A percentile compares a stretch with the other conserved stretches of the same genome.
These are phyloP conservation scores for Rosellinia necatrix DNA, from an alignment of 2,329 filamentous ascomycete genomes.

Conservation along the genomic window DNA sequence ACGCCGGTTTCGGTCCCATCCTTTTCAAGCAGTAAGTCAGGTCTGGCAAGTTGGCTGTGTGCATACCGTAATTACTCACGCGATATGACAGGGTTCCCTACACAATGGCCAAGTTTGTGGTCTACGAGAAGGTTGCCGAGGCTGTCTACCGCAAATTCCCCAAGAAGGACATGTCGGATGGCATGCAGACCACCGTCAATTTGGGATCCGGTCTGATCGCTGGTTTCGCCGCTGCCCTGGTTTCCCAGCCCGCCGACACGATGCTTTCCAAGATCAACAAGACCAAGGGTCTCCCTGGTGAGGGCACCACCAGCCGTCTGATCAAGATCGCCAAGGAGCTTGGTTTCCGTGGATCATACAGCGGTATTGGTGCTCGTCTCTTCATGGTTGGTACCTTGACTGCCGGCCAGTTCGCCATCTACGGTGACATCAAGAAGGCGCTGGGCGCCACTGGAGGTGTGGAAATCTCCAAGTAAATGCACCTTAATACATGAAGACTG, in stretches of 20 bases:
- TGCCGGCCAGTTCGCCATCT: slow-evolving; percentile 76
- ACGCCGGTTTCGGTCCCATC: slow-evolving; percentile 75
- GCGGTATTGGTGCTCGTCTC: slow-evolving; percentile 73
- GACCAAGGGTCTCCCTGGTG: slow-evolving; percentile 73
- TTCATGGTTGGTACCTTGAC: slow-evolving; percentile 74
- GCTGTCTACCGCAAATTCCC: slow-evolving; percentile 63
- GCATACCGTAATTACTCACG: neutral
- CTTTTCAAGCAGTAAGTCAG: slow-evolving; percentile 68
- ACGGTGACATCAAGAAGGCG: slow-evolving; percentile 55
- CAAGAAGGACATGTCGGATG: slow-evolving; percentile 64
- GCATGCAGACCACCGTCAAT: slow-evolving; percentile 72
- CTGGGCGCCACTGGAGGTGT: slow-evolving; percentile 66
- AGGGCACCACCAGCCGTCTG: slow-evolving; percentile 71
- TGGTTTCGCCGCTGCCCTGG: slow-evolving; percentile 75
- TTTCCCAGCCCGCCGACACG: slow-evolving; percentile 79
- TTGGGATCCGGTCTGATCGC: slow-evolving; percentile 74
- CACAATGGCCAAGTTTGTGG: slow-evolving; percentile 83
- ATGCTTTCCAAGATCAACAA: slow-evolving; percentile 87
- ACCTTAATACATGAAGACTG: neutral
- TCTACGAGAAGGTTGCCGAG: slow-evolving; percentile 77
- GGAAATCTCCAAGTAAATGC: slow-evolving; percentile 53
- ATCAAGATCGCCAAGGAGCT: slow-evolving; percentile 78
- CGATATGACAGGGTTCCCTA: slow-evolving; percentile 65
- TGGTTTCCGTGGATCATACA: slow-evolving; percentile 69
- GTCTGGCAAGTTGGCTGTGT: neutral